Conservation (phyloP, 805 yeast genomes). For the Pachysolen tannophilus region DNA sequence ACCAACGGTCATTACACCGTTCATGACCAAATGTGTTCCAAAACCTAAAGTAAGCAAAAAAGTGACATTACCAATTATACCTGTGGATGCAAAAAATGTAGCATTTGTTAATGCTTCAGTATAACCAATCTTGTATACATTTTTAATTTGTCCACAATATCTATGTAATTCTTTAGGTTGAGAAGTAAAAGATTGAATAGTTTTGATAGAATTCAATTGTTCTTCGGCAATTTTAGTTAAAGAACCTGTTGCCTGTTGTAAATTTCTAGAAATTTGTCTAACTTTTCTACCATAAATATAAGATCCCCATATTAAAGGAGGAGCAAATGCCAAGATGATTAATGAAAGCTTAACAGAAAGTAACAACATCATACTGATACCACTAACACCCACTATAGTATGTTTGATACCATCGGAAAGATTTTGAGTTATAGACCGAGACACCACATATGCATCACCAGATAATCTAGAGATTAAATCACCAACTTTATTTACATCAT, state of each 20-base stretch:
- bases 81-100: slow-evolving; percentile 70
- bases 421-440: slow-evolving; percentile 81
- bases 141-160: slow-evolving; percentile 64
- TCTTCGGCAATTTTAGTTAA: slow-evolving; percentile 90
- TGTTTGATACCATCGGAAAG: slow-evolving; percentile 88
- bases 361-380: slow-evolving; percentile 84
- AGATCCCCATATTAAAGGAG: slow-evolving; percentile 79
- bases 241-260: slow-evolving; percentile 82
- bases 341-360: slow-evolving; percentile 75
- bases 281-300: slow-evolving; percentile 77
- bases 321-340: slow-evolving; percentile 71
- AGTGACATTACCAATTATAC: slow-evolving; percentile 76
- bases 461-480: slow-evolving; percentile 84
- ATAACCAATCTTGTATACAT: slow-evolving; percentile 62
- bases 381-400: slow-evolving; percentile 70
- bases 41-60: slow-evolving; percentile 66
- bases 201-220: slow-evolving; percentile 73
- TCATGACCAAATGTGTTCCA: slow-evolving; percentile 74
- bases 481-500: slow-evolving; percentile 87
- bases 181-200: slow-evolving; percentile 88
- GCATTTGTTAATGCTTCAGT: slow-evolving; percentile 80
- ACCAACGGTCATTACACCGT: slow-evolving; percentile 74
- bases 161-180: slow-evolving; percentile 71
- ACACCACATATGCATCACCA: slow-evolving; percentile 83
- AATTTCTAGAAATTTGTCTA: slow-evolving; percentile 61